Evolutionary conservation across 192 early-diverging fungal genomes (phyloP).

Genomic region (Anaeromyces robustus): DNA sequence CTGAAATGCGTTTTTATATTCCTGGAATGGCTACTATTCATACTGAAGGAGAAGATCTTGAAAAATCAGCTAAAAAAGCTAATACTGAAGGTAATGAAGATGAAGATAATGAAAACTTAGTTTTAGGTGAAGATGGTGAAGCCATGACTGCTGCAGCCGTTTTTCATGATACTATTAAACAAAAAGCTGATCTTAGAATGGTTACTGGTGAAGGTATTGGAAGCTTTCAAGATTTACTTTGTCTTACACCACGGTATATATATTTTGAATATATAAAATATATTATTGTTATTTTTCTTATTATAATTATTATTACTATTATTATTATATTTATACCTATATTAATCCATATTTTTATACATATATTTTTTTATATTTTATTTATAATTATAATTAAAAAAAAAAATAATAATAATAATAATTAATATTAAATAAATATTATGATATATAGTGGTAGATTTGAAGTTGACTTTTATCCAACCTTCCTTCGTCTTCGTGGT

Average conservation of each 20-base stretch:
- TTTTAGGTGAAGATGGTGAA: constrained; percentile 49
- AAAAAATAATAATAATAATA: no score
- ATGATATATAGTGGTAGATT: constrained; percentile 60
- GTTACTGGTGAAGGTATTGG: constrained; percentile 77
- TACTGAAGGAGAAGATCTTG: background rate
- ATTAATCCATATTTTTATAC: no score
- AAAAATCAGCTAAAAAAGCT: constrained; percentile 14
- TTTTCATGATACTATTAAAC: constrained; percentile 85
- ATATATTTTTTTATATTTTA: no score
- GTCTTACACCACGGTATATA: constrained; percentile 69
- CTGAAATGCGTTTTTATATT: constrained; percentile 84
- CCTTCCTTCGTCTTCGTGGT: constrained; percentile 84
- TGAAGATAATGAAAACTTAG: constrained; percentile 28
- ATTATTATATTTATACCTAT: no score
- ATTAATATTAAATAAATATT: no score
- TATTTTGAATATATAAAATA: constrained; percentile 1
- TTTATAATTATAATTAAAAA: no score
- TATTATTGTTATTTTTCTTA: background rate
- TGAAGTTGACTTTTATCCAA: constrained; percentile 80
- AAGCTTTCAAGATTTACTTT: constrained; percentile 73
- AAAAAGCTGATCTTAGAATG: constrained; percentile 74
- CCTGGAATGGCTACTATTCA: constrained; percentile 53
- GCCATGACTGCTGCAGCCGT: constrained; percentile 45
- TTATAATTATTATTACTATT: background rate
- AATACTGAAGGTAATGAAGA: constrained; percentile 7